Evolutionary conservation across 148 eudicot genomes (phyloP), one percentile per base, ranked within the genome.

Genomic region (Vaccinium vitisidaea): DNA sequence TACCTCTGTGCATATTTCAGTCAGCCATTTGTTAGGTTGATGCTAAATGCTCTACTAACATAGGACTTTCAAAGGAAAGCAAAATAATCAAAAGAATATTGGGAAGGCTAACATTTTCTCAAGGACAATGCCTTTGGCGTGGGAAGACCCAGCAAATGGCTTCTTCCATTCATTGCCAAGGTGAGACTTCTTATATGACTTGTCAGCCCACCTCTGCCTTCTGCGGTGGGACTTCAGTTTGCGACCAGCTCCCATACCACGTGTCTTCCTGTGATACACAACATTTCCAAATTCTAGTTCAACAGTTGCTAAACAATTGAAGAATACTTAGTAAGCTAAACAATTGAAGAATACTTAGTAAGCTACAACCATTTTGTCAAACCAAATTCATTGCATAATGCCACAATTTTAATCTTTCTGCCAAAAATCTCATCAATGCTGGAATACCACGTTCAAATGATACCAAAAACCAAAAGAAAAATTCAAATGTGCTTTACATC

Each of bases 101-200:
- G 30, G 13, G 4, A 46, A 63, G 4, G 49, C 1, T 12, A 21
- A 93, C 98, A 94, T 94, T 84, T 94, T 94, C 88, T 94, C 98
- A 36, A 94, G 92, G 49, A 94, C 98, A 84, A 94, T 94, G 75
- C 98, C 98, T 80, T 94, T 94, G 3, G 96, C 98, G 39, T 94
- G 98, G 13, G 98, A 94, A 63, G 95, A 94, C 0, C 98, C 98
- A 59, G 96, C 92, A 77, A 94, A 94, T 0, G 98, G 96, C 80
- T 94, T 94, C 92, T 93, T 93, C 98, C 98, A 94, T 82, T 94
- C 98, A 78, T 94, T 94, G 0, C 96, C 98, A 80, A 93, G 96
- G 83, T 94, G 94, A 32, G 98, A 94, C 88, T 94, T 94, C 88
- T 94, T 94, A 88, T 94, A 94, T 3, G 92, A 80, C 84, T 94